A percentile compares a stretch with the other conserved stretches of the same genome.
Evolutionary conservation across 2,329 filamentous ascomycete genomes (phyloP).

Genomic region (Aciculosporium take): DNA sequence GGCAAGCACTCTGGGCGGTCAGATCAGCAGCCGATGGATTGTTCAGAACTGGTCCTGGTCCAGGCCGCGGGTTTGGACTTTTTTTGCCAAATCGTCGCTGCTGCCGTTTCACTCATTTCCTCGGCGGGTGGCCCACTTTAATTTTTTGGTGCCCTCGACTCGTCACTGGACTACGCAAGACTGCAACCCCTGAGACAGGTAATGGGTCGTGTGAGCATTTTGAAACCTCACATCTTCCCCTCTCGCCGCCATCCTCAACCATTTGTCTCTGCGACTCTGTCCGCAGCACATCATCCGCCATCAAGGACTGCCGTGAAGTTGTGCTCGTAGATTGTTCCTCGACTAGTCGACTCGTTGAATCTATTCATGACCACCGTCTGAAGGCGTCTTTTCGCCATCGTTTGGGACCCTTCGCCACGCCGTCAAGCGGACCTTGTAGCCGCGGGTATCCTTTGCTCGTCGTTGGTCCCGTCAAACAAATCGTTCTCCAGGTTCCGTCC

Average conservation of each 20-base stretch:
- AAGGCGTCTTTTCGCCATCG: neutral
- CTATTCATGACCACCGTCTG: neutral
- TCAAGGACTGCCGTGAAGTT: neutral
- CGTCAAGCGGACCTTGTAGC: neutral
- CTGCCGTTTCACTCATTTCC: too few species aligned
- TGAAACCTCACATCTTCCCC: slow-evolving; percentile 6
- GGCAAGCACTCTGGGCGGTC: too few species aligned
- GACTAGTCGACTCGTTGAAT: neutral
- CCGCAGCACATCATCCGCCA: neutral
- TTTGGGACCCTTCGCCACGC: neutral
- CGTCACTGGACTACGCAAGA: too few species aligned
- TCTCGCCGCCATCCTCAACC: neutral
- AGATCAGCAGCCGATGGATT: too few species aligned
- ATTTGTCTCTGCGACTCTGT: neutral
- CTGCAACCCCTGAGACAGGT: slow-evolving; percentile 20
- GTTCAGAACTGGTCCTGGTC: too few species aligned
- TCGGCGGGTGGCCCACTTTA: too few species aligned
- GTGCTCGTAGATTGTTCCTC: neutral
- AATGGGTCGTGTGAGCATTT: slow-evolving; percentile 26
- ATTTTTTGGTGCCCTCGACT: too few species aligned
- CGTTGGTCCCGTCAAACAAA: neutral
- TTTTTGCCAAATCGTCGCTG: too few species aligned
- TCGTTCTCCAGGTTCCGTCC: neutral
- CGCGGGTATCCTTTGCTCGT: neutral
- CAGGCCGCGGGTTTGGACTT: too few species aligned